These are phyloP conservation scores for Fonsecaea nubica DNA, from an alignment of 2,329 filamentous ascomycete species.

Conservation along the genomic window DNA sequence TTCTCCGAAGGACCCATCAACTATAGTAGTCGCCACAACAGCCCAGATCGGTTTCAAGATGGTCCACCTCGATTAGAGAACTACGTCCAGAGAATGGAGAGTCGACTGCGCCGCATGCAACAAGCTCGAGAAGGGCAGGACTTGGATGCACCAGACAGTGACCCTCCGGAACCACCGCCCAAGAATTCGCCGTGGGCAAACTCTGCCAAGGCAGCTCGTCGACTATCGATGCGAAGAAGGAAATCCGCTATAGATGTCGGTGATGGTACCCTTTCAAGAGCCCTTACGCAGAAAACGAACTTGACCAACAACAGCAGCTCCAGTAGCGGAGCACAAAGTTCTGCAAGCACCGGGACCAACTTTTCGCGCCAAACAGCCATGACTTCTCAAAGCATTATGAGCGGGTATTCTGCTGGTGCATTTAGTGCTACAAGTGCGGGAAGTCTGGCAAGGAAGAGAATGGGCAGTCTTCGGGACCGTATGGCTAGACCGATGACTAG, in stretches of 20 bases:
- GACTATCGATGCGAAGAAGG: constrained; percentile 48
- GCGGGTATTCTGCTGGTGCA: constrained; percentile 84
- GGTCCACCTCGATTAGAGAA: constrained; percentile 76
- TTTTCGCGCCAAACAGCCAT: constrained; percentile 74
- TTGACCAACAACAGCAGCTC: constrained; percentile 68
- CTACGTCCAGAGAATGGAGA: constrained; percentile 93
- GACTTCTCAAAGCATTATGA: constrained; percentile 90
- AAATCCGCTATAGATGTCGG: constrained; percentile 75
- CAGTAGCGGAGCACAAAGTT: constrained; percentile 74
- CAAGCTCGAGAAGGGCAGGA: constrained; percentile 50
- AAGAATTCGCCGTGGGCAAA: constrained; percentile 55
- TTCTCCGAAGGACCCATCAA: constrained; percentile 64
- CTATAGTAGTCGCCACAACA: constrained; percentile 56
- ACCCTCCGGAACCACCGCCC: constrained; percentile 68
- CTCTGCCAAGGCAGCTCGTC: constrained; percentile 51
- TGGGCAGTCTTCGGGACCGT: constrained; percentile 41
- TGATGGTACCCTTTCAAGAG: constrained; percentile 72
- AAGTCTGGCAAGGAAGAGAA: constrained; percentile 77
- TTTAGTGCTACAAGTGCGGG: constrained; percentile 96
- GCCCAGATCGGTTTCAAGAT: constrained; percentile 61
- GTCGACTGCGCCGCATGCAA: constrained; percentile 74
- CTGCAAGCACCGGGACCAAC: constrained; percentile 67
- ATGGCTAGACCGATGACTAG: constrained; percentile 54
- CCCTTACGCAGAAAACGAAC: constrained; percentile 86
- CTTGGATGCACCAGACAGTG: constrained; percentile 58